Conservation (phyloP, 2,329 filamentous ascomycete genomes). For the Pseudogymnoascus sp. region DNA sequence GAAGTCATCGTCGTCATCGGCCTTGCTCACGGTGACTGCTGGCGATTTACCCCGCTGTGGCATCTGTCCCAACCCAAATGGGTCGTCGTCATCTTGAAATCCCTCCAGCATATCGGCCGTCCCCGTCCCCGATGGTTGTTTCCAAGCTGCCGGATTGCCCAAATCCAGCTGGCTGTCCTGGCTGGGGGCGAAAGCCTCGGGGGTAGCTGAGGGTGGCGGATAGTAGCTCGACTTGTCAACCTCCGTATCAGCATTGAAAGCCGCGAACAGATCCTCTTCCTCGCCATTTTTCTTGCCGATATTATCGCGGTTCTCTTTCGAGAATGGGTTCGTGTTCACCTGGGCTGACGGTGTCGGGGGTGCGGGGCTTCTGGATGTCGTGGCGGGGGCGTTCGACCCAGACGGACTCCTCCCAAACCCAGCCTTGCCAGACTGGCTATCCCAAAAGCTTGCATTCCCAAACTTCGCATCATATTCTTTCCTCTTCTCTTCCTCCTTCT, state of each 20-base stretch:
- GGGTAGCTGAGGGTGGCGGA: constrained; percentile 41
- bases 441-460: constrained; percentile 69
- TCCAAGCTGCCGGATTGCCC: constrained; percentile 47
- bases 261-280: constrained; percentile 59
- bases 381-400: constrained; percentile 31
- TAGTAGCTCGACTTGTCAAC: constrained; percentile 60
- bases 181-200: constrained; percentile 28
- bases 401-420: constrained; percentile 24
- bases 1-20: constrained; percentile 55
- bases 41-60: constrained; percentile 33
- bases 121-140: constrained; percentile 22
- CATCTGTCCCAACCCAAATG: constrained; percentile 70
- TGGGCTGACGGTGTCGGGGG: constrained; percentile 29
- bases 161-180: constrained; percentile 41
- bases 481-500: constrained; percentile 65
- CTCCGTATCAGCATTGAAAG: constrained; percentile 57
- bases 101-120: constrained; percentile 17
- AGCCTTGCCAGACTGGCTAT: constrained; percentile 50
- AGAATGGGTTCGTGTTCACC: constrained; percentile 22
- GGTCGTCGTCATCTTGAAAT: constrained; percentile 64
- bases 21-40: constrained; percentile 19
- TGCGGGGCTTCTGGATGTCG: constrained; percentile 40
- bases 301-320: constrained; percentile 25
- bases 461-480: constrained; percentile 69
- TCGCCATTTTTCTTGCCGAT: constrained; percentile 25